Percentiles rank a stretch among this genome's conserved stretches.
phyloP scores from a whole-genome alignment of 345 rosid genomes.

The Eutrema heterophyllum region DNA sequence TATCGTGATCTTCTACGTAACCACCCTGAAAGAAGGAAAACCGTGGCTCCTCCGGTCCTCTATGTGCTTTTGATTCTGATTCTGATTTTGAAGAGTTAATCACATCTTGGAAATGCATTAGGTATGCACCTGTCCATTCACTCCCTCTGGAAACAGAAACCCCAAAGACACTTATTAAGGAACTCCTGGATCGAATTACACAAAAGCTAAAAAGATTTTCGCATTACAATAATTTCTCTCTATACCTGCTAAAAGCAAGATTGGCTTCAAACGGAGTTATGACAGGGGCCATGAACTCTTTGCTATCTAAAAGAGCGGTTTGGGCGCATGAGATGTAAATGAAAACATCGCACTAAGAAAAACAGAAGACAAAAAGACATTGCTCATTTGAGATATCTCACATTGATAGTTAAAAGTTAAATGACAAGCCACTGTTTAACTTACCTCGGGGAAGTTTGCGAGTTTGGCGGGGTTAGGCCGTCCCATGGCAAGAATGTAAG shows the following conservation, averaged over 20 bases:
- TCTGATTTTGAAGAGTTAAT: constrained; percentile 38
- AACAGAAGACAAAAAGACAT: background rate
- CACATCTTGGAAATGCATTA: constrained; percentile 73
- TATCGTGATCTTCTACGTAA: constrained; percentile 47
- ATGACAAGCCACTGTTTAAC: background rate
- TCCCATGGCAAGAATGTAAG: constrained; percentile 89
- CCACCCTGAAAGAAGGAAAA: constrained; percentile 81
- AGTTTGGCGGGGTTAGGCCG: constrained; percentile 93
- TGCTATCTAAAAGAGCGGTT: constrained; percentile 90
- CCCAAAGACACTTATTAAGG: background rate
- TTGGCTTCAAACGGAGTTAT: constrained; percentile 91
- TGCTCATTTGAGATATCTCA: background rate
- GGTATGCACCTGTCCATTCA: constrained; percentile 85
- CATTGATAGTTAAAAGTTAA: background rate
- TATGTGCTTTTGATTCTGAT: constrained; percentile 30
- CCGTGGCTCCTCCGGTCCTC: constrained; percentile 63
- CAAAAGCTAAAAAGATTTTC: background rate
- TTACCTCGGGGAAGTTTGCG: constrained; percentile 93
- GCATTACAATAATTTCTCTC: background rate
- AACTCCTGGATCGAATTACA: background rate
- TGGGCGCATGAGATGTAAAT: constrained; percentile 84
- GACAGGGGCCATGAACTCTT: constrained; percentile 87
- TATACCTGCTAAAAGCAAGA: constrained; percentile 82
- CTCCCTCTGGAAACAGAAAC: constrained; percentile 52
- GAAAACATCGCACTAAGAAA: constrained; percentile 75